A percentile compares a stretch with the other conserved stretches of the same genome.
Evolutionary conservation across 495 filamentous ascomycete species (phyloP).

Genomic region (Polyplosphaeria fusca): DNA sequence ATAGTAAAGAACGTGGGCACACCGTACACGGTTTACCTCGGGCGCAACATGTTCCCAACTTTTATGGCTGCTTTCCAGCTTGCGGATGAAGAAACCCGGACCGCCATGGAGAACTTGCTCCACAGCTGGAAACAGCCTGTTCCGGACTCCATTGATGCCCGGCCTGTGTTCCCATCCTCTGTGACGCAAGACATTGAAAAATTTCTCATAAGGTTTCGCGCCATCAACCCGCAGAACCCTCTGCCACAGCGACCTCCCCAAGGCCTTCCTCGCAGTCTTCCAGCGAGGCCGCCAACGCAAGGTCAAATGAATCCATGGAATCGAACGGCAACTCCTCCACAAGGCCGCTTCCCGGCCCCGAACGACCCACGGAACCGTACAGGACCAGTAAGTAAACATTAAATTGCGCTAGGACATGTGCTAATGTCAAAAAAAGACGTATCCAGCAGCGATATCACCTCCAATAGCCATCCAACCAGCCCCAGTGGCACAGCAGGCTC

Average conservation of each 20-base stretch:
- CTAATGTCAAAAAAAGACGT: no score
- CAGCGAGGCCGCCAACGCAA: conserved; percentile 50
- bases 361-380: conserved; percentile 39
- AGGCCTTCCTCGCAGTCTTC: conserved; percentile 55
- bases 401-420: no score
- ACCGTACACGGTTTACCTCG: conserved; percentile 91
- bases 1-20: conserved; percentile 98
- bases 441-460: conserved; percentile 10
- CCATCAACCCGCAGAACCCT: conserved; percentile 63
- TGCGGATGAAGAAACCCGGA: conserved; percentile 74
- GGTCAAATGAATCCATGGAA: conserved; percentile 44
- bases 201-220: conserved; percentile 83
- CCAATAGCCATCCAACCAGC: conserved; percentile 22
- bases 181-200: conserved; percentile 87
- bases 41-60: conserved; percentile 82
- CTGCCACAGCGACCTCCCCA: conserved; percentile 57
- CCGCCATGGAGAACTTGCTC: conserved; percentile 93
- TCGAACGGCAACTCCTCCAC: conserved; percentile 69
- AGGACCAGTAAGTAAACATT: no score
- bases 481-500: conserved; percentile 19
- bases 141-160: conserved; percentile 79
- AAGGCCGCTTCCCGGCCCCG: conserved; percentile 44
- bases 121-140: conserved; percentile 98
- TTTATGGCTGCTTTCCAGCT: conserved; percentile 95
- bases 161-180: conserved; percentile 84